Conservation (phyloP, 2,329 filamentous ascomycete genomes). For the Diplodia sapinea region DNA sequence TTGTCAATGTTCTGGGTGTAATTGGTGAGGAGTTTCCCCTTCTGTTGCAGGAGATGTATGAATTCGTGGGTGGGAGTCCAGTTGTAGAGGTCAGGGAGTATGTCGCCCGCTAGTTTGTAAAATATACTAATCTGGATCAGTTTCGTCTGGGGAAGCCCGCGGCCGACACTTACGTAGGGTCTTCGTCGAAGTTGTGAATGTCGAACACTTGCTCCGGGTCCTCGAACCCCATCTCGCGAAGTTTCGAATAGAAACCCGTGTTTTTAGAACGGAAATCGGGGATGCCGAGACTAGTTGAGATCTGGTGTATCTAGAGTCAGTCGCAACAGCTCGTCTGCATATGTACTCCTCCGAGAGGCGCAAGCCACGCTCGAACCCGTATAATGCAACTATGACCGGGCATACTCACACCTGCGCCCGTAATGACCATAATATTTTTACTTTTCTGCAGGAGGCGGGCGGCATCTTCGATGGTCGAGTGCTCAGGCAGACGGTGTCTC, state of each 20-base stretch:
- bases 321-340: conserved; percentile 37
- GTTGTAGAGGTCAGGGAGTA: conserved; percentile 77
- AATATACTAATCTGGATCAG: conserved; percentile 63
- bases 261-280: conserved; percentile 96
- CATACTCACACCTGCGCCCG: conserved; percentile 72
- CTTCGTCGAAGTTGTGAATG: conserved; percentile 81
- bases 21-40: conserved; percentile 89
- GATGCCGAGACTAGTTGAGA: conserved; percentile 94
- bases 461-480: conserved; percentile 88
- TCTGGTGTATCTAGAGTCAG: conserved; percentile 47
- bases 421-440: conserved; percentile 89
- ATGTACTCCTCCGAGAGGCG: background rate
- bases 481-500: conserved; percentile 76
- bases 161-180: conserved; percentile 61
- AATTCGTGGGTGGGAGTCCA: conserved; percentile 95
- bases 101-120: conserved; percentile 89
- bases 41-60: conserved; percentile 85
- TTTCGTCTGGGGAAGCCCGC: background rate
- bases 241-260: conserved; percentile 86
- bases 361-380: background rate
- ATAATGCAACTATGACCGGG: conserved; percentile 45
- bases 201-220: conserved; percentile 97
- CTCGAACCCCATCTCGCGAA: conserved; percentile 75
- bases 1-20: conserved; percentile 99
- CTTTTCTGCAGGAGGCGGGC: conserved; percentile 74